Conservation (phyloP, 805 yeast species). For the Teunomyces kruisii region DNA sequence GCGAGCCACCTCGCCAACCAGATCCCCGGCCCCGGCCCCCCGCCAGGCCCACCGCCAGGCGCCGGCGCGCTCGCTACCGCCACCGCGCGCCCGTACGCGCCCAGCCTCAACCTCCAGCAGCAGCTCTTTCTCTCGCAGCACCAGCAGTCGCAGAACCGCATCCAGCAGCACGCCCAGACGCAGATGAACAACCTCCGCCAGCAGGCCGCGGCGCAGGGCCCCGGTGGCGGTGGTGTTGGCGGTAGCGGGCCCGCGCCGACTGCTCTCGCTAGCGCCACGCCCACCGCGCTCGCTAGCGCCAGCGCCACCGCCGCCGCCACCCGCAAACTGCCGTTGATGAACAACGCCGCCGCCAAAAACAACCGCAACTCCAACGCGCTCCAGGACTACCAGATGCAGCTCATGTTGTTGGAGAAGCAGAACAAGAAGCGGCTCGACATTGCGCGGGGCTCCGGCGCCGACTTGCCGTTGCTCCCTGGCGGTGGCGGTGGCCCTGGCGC, state of each 20-base stretch:
- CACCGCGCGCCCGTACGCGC: neutral
- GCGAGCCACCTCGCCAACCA: no score
- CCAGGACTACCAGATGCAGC: constrained; percentile 80
- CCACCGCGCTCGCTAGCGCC: no score
- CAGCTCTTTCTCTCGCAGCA: constrained; percentile 27
- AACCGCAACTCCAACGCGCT: constrained; percentile 52
- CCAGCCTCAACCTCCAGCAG: constrained; percentile 21
- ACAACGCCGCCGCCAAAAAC: neutral
- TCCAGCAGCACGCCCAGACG: constrained; percentile 48
- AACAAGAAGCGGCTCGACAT: constrained; percentile 66
- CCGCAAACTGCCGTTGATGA: neutral
- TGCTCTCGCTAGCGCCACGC: no score
- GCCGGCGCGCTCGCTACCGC: no score
- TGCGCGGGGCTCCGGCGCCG: constrained; percentile 37
- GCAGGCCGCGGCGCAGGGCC: constrained; percentile 36
- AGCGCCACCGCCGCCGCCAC: neutral
- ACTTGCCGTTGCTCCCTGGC: constrained; percentile 1
- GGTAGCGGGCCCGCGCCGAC: no score
- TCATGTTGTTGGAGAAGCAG: constrained; percentile 72
- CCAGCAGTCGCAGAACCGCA: constrained; percentile 23
- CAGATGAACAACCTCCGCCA: constrained; percentile 53
- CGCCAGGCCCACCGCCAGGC: no score
- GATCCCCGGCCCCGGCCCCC: no score
- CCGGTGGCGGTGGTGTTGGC: no score
- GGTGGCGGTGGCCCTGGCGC: no score